Evolutionary conservation across 805 yeast genomes (phyloP), one percentile per base, ranked within the genome.

Genomic region (Candida jianshihensis): DNA sequence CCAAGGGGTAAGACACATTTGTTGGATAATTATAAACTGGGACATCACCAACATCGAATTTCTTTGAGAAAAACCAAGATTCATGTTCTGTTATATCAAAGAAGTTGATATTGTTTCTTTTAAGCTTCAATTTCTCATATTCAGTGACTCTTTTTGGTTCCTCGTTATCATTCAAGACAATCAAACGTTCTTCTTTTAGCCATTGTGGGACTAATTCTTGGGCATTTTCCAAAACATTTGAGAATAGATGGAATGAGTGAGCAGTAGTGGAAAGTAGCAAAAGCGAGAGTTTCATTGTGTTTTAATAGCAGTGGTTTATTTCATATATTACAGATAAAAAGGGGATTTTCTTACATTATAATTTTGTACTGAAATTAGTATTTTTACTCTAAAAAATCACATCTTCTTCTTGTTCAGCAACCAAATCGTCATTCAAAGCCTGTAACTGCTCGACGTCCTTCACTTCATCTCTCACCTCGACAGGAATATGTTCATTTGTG

Each of bases 31-130:
- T 45, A 34, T 60, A 63, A 32, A 41, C 41, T 5, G 64, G 60
- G 3, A 59, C 60, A 2, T 36, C 42, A 19, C 55, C 38, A 1
- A 36, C 28, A 3, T 41, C 42, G 13, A 47, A 49, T 3, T 29
- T 19, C 1, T 42, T 38, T 1, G 47, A 30, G 7, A 40, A 40
- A 30, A 49, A 43, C 46, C 59, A 48, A 1, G 31, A 15, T 4
- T 35, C 30, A 40, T 66, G 64, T 16, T 65, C 64, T 9, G 90
- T 80, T 22, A 81, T 68, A 58, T 82, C 90, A 44, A 83, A 73
- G 53, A 80, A 82, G 19, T 63, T 69, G 24, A 66, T 56, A 34
- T 79, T 78, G 26, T 63, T 54, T 35, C 73, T 55, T 47, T 61
- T 62, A 30, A 73, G 52, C n/a, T 49, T 51, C n/a, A 68, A 45